Evolutionary conservation across 2,329 filamentous ascomycete genomes (phyloP).

Genomic region (Tolypocladium nubicola): DNA sequence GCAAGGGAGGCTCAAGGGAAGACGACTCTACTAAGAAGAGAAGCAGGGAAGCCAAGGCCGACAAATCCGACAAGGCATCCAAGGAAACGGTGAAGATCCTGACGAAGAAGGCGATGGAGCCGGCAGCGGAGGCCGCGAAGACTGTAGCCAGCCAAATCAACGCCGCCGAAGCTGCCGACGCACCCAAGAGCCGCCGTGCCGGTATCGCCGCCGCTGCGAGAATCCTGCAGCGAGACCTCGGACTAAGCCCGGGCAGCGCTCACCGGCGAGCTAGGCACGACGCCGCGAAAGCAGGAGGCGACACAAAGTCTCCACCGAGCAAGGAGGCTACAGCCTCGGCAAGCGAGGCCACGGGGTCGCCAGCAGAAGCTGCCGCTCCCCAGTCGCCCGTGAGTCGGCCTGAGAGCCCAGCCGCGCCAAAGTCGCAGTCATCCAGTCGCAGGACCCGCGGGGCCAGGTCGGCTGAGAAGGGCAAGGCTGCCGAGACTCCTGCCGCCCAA

Average conservation of each 20-base stretch:
- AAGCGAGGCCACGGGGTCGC: constrained; percentile 11
- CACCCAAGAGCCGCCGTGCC: constrained; percentile 44
- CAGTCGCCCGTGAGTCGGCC: constrained; percentile 12
- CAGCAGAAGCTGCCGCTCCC: constrained; percentile 7
- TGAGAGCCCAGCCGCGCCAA: constrained; percentile 11
- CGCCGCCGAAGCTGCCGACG: constrained; percentile 20
- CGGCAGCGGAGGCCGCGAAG: constrained; percentile 35
- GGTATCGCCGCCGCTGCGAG: constrained; percentile 55
- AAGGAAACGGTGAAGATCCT: constrained; percentile 54
- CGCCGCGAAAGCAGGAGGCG: constrained; percentile 44
- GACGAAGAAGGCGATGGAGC: constrained; percentile 46
- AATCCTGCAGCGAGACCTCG: constrained; percentile 55
- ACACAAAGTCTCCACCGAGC: constrained; percentile 25
- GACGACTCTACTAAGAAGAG: constrained; percentile 53
- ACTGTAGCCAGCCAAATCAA: constrained; percentile 25
- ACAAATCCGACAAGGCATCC: constrained; percentile 38
- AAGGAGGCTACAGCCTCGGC: constrained; percentile 19
- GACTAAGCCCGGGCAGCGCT: constrained; percentile 51
- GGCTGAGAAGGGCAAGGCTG: constrained; percentile 26
- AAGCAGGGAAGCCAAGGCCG: constrained; percentile 46
- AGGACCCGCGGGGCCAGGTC: constrained; percentile 25
- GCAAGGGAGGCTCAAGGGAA: constrained; percentile 28
- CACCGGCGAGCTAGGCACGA: constrained; percentile 50
- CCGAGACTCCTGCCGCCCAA: constrained; percentile 17
- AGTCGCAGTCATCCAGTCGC: constrained; percentile 16